phyloP scores from a whole-genome alignment of 2,329 filamentous ascomycete genomes.

The Didymella pomorum region DNA sequence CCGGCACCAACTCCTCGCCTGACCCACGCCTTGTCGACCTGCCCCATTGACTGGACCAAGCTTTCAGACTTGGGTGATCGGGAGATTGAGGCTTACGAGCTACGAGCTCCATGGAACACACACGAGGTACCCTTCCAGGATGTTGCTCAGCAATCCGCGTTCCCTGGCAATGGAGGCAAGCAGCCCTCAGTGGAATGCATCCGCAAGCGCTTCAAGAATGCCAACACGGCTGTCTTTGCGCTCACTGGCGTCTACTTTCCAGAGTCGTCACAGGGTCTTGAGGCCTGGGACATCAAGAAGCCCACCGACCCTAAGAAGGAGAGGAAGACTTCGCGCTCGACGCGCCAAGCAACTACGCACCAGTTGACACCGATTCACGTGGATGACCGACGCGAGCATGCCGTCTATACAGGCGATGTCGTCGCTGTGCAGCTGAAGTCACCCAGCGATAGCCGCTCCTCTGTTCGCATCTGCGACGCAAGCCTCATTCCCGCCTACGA shows the following conservation, averaged over 20 bases:
- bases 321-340: not conserved
- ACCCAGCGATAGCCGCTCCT: not conserved
- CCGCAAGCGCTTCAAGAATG: not conserved
- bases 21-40: not conserved
- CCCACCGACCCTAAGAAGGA: too few relatives aligned
- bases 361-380: not conserved
- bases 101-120: not conserved
- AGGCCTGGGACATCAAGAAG: not conserved
- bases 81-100: not conserved
- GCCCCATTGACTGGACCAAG: not conserved
- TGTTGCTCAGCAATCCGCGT: not conserved
- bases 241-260: not conserved
- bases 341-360: not conserved
- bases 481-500: not conserved
- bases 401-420: not conserved
- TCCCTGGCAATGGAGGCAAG: not conserved
- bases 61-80: not conserved
- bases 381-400: not conserved
- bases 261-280: not conserved
- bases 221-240: not conserved
- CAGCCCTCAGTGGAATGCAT: not conserved
- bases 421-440: not conserved
- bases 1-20: not conserved
- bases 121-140: not conserved
- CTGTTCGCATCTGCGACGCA: not conserved